Conservation (phyloP, 106 monocot species). For the Dendrobium huoshanense region DNA sequence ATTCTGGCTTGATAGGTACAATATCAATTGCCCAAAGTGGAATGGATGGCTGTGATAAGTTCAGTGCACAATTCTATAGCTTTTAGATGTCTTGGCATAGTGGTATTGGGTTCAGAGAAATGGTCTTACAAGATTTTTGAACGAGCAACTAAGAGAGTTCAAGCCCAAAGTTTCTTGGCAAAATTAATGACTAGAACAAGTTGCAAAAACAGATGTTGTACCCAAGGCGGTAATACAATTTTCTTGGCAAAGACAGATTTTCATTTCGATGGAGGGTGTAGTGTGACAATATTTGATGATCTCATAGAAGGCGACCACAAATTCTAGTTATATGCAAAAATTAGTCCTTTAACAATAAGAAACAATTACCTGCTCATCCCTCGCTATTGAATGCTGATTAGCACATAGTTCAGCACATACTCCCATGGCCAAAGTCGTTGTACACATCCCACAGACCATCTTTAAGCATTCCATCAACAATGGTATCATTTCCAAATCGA, state of each 20-base stretch:
- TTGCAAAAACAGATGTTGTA: neutral
- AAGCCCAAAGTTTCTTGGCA: neutral
- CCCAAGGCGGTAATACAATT: neutral
- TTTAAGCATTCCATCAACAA: constrained; percentile 97
- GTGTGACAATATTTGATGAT: neutral
- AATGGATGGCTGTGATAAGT: neutral
- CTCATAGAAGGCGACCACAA: neutral
- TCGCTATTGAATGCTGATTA: constrained; percentile 70
- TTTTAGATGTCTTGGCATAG: neutral
- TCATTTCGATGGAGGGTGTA: neutral
- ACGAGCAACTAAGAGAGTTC: neutral
- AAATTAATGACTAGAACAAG: neutral
- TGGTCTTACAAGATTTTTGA: neutral
- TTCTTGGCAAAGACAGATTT: neutral
- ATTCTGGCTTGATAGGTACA: neutral
- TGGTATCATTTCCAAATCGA: constrained; percentile 86
- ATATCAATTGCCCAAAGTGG: neutral
- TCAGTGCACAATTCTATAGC: neutral
- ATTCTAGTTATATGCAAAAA: neutral
- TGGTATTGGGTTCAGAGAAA: neutral
- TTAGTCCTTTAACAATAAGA: neutral
- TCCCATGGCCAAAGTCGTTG: constrained; percentile 85
- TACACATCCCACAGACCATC: constrained; percentile 99
- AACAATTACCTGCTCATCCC: constrained; percentile 79
- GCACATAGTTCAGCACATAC: constrained; percentile 90